Evolutionary conservation across 495 filamentous ascomycete genomes (phyloP).

Genomic region (Geopyxis carbonaria): DNA sequence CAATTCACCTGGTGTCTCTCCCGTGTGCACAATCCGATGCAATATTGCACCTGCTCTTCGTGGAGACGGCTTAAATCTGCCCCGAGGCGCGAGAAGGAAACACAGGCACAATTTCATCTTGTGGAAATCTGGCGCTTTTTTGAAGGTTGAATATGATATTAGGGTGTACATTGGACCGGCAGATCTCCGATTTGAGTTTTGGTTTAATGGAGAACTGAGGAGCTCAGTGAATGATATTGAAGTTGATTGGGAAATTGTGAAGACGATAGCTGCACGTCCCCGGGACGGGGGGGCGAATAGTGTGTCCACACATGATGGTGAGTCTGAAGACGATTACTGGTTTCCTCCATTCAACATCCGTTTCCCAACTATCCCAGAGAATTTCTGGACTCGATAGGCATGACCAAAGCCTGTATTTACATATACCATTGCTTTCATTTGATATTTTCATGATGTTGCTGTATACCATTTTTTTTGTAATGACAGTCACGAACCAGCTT

Average conservation of each 20-base stretch:
- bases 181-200: background rate
- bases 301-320: too few species aligned
- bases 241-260: conserved; percentile 1
- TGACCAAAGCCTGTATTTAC: too few species aligned
- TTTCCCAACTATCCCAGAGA: too few species aligned
- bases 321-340: too few species aligned
- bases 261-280: too few species aligned
- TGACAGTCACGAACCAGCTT: too few species aligned
- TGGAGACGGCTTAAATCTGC: background rate
- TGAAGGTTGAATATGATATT: background rate
- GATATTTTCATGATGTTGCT: too few species aligned
- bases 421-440: too few species aligned
- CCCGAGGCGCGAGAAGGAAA: background rate
- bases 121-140: background rate
- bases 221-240: background rate
- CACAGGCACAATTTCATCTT: background rate
- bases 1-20: background rate
- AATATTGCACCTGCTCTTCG: background rate
- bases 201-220: background rate
- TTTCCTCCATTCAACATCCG: too few species aligned
- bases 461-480: too few species aligned
- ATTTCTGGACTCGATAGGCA: too few species aligned
- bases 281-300: too few species aligned
- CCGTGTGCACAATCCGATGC: background rate
- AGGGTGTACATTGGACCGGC: background rate